Base-by-base conservation (phyloP, 2,329 filamentous ascomycete genomes). In the Nothopassalora personata region DNA sequence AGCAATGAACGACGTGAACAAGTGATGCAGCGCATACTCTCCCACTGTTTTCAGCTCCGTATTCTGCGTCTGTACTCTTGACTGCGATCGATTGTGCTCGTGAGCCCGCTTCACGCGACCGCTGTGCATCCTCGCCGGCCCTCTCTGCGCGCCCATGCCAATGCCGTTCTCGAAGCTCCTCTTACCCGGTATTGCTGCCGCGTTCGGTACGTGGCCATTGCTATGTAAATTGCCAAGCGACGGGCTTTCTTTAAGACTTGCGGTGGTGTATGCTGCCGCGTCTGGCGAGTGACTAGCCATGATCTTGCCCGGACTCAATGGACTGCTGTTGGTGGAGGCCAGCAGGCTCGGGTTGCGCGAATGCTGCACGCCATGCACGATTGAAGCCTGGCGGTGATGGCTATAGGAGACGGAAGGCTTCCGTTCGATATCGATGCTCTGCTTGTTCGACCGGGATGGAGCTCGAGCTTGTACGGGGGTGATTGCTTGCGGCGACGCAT, bases 1-100 rank as follows among this genome's bases (percentile, higher is more conserved):
- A 15, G 89, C 89, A 70, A 97, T 94, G 76, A 99, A 99, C 61
- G 92, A 91, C 65, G 94, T 97, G 75, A 97, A 97, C 47, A 99
- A 80, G 67, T 97, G 93, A 75, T 97, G 93, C 61, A 99, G 80
- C 19, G 94, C 94, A 82, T 96, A 97, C 79, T 99, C 94, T 57
- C 91, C 92, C n/a, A 97, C 92, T 0, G 92, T 97, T 75, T 93
- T 96, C 64, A 88, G 84, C 64, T 96, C 90, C 57, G 85, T 82
- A 53, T 50, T 57, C 43, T 64, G 61, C 15, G 64, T 33, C 30
- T 64, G 62, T 47, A 62, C 87, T 60, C 81, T 75, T 39, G 81
- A 83, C 65, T 82, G 83, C 36, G 89, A 93, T 69, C 91, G 86
- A 15, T 89, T 90, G 66, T 86, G 87, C 70, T 92, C 86, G 70